phyloP scores from a whole-genome alignment of 2,329 filamentous ascomycete species.

The Microdochium nivale region DNA sequence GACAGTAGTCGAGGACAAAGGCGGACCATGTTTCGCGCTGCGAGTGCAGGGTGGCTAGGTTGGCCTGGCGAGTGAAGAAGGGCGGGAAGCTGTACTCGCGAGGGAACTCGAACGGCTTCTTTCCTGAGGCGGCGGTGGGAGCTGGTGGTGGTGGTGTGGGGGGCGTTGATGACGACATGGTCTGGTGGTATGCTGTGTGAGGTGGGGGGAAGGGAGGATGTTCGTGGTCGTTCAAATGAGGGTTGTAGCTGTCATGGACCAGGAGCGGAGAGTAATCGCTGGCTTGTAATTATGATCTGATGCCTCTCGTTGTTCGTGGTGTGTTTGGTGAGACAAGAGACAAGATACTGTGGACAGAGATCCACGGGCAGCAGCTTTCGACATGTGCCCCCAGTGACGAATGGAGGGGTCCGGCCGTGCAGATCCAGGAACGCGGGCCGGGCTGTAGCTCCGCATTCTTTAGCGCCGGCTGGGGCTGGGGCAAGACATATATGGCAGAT shows the following conservation, averaged over 20 bases:
- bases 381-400: not conserved
- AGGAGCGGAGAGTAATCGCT: too few relatives aligned
- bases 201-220: too few relatives aligned
- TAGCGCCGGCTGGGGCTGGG: too few relatives aligned
- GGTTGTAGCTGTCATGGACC: too few relatives aligned
- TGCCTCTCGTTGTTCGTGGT: not conserved
- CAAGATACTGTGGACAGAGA: not conserved
- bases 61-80: slow-evolving; percentile 78
- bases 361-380: not conserved
- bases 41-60: slow-evolving; percentile 62
- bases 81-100: slow-evolving; percentile 68
- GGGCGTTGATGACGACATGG: not conserved
- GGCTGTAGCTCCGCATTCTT: too few relatives aligned
- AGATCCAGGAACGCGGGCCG: too few relatives aligned
- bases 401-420: too few relatives aligned
- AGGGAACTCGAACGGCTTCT: slow-evolving; percentile 43
- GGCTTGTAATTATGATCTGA: too few relatives aligned
- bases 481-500: too few relatives aligned
- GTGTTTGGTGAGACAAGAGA: not conserved
- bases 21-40: slow-evolving; percentile 81
- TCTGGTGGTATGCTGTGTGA: not conserved
- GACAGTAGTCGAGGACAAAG: slow-evolving; percentile 77
- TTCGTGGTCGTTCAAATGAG: too few relatives aligned
- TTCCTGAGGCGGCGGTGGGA: not conserved
- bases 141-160: slow-evolving; percentile 1